Evolutionary conservation across 2,329 filamentous ascomycete species (phyloP).

Genomic region (Nothopassalora personata): DNA sequence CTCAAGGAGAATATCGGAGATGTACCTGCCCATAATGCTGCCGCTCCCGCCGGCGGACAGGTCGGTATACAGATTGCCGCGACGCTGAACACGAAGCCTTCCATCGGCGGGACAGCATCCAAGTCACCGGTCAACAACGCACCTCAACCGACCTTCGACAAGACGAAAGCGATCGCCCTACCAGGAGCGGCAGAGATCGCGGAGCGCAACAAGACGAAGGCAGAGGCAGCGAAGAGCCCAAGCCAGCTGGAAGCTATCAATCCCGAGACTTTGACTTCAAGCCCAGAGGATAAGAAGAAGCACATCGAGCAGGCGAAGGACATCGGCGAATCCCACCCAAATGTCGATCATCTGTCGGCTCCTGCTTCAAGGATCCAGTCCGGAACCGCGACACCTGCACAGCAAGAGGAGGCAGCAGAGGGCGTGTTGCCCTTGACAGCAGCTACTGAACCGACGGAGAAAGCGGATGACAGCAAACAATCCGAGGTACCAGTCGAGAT

Average conservation of each 20-base stretch:
- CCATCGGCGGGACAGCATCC: conserved; percentile 15
- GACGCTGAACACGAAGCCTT: conserved; percentile 14
- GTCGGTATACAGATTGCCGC: conserved; percentile 26
- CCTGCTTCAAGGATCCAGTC: conserved; percentile 26
- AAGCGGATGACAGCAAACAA: conserved; percentile 11
- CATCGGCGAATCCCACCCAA: conserved; percentile 4
- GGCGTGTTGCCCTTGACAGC: background rate
- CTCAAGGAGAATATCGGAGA: conserved; percentile 73
- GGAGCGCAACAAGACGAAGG: conserved; percentile 12
- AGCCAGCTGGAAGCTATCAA: conserved; percentile 10
- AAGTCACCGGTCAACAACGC: conserved; percentile 22
- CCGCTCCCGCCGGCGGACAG: conserved; percentile 24
- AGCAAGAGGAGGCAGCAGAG: conserved; percentile 6
- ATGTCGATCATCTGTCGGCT: conserved; percentile 22
- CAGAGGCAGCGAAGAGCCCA: background rate
- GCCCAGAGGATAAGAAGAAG: conserved; percentile 24
- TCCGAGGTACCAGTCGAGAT: background rate
- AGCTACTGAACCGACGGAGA: conserved; percentile 5
- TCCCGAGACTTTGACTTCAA: conserved; percentile 25
- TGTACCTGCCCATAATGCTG: conserved; percentile 37
- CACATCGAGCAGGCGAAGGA: conserved; percentile 22
- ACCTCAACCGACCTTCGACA: conserved; percentile 17
- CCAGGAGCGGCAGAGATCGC: conserved; percentile 33
- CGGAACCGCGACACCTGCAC: conserved; percentile 32
- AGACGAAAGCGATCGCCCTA: conserved; percentile 19